Evolutionary conservation across 306 rosid genomes (phyloP).

Genomic region (Trifolium fragiferum): DNA sequence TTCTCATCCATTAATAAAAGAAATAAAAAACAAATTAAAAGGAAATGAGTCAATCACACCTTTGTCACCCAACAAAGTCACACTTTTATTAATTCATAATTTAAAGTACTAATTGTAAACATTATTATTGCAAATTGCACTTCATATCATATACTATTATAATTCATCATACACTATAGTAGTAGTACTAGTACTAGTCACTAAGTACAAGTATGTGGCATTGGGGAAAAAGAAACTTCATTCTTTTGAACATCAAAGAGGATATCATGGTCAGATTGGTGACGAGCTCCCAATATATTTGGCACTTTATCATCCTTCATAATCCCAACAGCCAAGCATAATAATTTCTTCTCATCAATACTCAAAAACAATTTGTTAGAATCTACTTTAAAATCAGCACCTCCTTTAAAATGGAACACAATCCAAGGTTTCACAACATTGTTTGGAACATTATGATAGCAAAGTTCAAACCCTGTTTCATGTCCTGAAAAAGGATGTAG

Average conservation of each 20-base stretch:
- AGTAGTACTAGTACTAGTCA: neutral
- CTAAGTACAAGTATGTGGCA: neutral
- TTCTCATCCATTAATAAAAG: neutral
- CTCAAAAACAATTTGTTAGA: neutral
- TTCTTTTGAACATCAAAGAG: slow-evolving; percentile 4
- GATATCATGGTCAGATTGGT: neutral
- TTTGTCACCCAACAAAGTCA: neutral
- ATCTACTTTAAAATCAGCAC: slow-evolving; percentile 1
- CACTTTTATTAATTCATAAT: neutral
- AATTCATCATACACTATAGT: neutral
- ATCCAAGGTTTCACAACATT: neutral
- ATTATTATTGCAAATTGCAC: neutral
- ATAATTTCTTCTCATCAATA: neutral
- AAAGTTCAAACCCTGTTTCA: neutral
- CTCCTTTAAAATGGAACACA: slow-evolving; percentile 27
- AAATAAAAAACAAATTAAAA: too few relatives aligned
- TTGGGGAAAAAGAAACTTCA: neutral
- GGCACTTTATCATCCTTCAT: neutral
- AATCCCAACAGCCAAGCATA: neutral
- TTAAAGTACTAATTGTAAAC: neutral
- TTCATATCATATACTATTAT: neutral
- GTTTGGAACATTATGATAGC: neutral
- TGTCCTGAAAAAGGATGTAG: neutral
- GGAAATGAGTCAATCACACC: neutral
- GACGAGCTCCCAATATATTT: neutral